phyloP scores from a whole-genome alignment of 257 asterid genomes.

The Scutellaria baicalensis region DNA sequence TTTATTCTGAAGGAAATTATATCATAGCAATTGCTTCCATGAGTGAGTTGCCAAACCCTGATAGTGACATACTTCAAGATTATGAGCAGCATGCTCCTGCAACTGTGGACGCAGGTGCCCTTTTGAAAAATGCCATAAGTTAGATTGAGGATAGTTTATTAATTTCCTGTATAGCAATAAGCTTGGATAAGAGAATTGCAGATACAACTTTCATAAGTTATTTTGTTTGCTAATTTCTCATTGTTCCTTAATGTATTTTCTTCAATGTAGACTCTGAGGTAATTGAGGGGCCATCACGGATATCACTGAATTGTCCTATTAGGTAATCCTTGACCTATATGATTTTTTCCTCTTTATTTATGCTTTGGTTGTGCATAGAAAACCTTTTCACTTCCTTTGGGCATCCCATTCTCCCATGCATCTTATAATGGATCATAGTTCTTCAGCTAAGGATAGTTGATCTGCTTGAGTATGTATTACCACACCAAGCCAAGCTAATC shows the following conservation, averaged over 20 bases:
- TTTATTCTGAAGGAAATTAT: conserved; percentile 61
- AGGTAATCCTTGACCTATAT: conserved; percentile 46
- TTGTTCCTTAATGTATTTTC: conserved; percentile 1
- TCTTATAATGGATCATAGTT: background rate
- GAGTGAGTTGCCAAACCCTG: conserved; percentile 45
- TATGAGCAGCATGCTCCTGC: conserved; percentile 58
- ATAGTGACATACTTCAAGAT: conserved; percentile 44
- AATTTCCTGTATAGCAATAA: background rate
- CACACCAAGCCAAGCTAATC: background rate
- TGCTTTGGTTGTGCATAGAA: background rate
- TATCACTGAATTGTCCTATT: conserved; percentile 88
- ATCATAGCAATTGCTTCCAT: conserved; percentile 59
- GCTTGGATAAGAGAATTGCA: background rate
- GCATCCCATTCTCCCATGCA: background rate
- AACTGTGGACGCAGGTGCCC: conserved; percentile 67
- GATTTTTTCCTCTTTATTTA: background rate
- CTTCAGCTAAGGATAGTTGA: background rate
- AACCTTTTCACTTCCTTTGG: background rate
- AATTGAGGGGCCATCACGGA: conserved; percentile 81
- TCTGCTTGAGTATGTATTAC: background rate
- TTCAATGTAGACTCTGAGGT: conserved; percentile 64
- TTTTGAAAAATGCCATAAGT: background rate
- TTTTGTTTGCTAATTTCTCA: conserved; percentile 15
- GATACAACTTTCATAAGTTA: background rate
- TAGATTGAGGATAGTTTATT: conserved; percentile 3